A percentile compares a stretch with the other conserved stretches of the same genome.
Evolutionary conservation across 1,284 basidiomycete genomes (phyloP).

Genomic region (Sanghuangporus sanghuang): DNA sequence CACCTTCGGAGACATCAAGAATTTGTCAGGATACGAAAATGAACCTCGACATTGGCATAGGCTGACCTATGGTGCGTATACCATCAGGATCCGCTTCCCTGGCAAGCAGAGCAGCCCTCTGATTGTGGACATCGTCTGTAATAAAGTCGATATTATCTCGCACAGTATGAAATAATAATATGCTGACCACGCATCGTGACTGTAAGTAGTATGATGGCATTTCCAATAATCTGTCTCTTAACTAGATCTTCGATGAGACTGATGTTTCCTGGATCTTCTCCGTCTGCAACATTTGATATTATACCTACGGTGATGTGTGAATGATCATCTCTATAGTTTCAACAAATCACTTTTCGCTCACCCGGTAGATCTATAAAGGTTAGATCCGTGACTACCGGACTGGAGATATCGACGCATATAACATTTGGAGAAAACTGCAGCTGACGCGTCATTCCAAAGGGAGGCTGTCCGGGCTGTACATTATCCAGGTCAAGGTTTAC

Average conservation of each 20-base stretch:
- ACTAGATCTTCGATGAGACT: slow-evolving; percentile 34
- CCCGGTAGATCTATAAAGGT: slow-evolving; percentile 44
- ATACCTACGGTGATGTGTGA: slow-evolving; percentile 21
- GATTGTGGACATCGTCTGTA: slow-evolving; percentile 38
- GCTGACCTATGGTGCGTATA: slow-evolving; percentile 31
- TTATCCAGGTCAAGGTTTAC: slow-evolving; percentile 23
- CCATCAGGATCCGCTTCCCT: slow-evolving; percentile 30
- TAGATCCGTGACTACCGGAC: slow-evolving; percentile 39
- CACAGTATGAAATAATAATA: background rate
- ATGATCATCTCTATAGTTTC: background rate
- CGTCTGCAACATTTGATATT: slow-evolving; percentile 29
- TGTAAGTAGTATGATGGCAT: slow-evolving; percentile 35
- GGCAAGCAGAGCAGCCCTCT: slow-evolving; percentile 33
- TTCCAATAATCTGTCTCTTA: slow-evolving; percentile 31
- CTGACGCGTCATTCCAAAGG: slow-evolving; percentile 8
- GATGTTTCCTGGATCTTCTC: slow-evolving; percentile 28
- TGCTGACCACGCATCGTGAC: slow-evolving; percentile 35
- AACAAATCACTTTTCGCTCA: slow-evolving; percentile 18
- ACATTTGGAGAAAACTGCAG: slow-evolving; percentile 38
- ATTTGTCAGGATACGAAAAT: background rate
- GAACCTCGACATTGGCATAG: background rate
- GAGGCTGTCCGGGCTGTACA: background rate
- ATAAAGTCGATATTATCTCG: background rate
- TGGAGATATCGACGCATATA: slow-evolving; percentile 40
- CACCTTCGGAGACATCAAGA: slow-evolving; percentile 25